A percentile compares a stretch with the other conserved stretches of the same genome.
Evolutionary conservation across 345 rosid genomes (phyloP).

Genomic region (Syzygium aqueum): DNA sequence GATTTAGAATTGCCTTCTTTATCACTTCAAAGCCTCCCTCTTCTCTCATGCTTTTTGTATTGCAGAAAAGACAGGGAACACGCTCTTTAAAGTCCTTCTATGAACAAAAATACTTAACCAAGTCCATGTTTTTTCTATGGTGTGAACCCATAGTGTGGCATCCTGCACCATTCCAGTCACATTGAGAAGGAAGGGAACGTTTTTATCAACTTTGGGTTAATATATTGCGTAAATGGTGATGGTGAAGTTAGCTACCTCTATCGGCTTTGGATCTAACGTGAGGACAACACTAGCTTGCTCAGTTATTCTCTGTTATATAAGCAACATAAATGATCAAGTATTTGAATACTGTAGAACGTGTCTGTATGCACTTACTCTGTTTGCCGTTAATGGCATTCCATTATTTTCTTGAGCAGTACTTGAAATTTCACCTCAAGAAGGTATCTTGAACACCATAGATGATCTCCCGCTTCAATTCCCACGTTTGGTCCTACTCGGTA

Average conservation of each 20-base stretch:
- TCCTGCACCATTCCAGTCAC: slow-evolving; percentile 93
- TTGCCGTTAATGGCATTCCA: neutral
- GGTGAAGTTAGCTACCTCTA: slow-evolving; percentile 33
- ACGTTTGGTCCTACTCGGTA: slow-evolving; percentile 94
- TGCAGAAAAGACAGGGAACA: neutral
- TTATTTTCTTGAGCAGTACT: neutral
- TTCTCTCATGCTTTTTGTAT: no score
- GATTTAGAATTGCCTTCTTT: no score
- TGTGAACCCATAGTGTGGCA: slow-evolving; percentile 73
- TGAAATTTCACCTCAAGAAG: slow-evolving; percentile 66
- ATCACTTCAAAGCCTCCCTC: no score
- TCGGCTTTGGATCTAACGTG: slow-evolving; percentile 81
- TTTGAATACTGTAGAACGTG: neutral
- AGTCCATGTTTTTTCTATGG: neutral
- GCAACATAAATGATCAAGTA: neutral
- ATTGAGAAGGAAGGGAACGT: slow-evolving; percentile 18
- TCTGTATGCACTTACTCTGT: neutral
- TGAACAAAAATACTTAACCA: neutral
- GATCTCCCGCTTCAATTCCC: slow-evolving; percentile 88
- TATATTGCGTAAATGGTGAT: neutral
- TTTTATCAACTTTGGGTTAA: neutral
- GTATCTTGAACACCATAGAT: slow-evolving; percentile 83
- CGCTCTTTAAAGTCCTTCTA: neutral
- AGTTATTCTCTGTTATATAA: slow-evolving; percentile 60
- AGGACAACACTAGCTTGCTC: slow-evolving; percentile 90